phyloP scores from a whole-genome alignment of 176 grass and related monocot genomes.

The maize (Zea mays) region Zm-B73-REFERENCE-NAM-5.0 NC_050104.1:128443001-128443500 shows the following conservation, averaged over 20 bases:
- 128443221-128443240: not conserved
- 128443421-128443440: too few species aligned
- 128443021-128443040: too few species aligned
- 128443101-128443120: not conserved
- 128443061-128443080: too few species aligned
- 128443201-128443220: not conserved
- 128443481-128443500: too few species aligned
- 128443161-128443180: conserved; percentile 2
- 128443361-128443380: not conserved
- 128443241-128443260: not conserved
- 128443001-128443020: too few species aligned
- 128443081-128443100: too few species aligned
- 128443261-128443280: not conserved
- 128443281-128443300: not conserved
- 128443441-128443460: too few species aligned
- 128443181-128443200: conserved; percentile 23
- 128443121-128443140: not conserved
- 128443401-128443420: not conserved
- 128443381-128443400: not conserved
- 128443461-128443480: too few species aligned
- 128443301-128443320: not conserved
- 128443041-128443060: too few species aligned
- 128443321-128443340: not conserved
- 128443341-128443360: not conserved
- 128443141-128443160: not conserved